Evolutionary conservation across 2,329 filamentous ascomycete genomes (phyloP), one percentile per base, ranked within the genome.

Genomic region (Phialophora expanda): DNA sequence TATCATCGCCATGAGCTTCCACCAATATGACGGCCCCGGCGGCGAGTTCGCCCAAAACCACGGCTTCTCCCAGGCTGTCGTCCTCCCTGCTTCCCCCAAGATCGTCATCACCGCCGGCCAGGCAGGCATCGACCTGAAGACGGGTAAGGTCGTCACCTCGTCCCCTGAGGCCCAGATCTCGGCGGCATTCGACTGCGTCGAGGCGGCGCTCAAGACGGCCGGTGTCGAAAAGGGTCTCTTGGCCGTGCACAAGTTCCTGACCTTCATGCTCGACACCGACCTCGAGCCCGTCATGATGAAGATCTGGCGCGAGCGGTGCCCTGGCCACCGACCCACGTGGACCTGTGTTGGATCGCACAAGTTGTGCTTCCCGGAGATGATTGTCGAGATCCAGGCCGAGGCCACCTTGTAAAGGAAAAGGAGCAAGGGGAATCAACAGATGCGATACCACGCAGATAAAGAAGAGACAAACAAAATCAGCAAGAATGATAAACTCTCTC

Each of bases 231-330:
- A 34, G 32, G 32, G 32, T 34, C 32, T 34, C 32, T 12, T 34
- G 28, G 54, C 11, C 11, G 54, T 56, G 28, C 54, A 56, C 54
- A 56, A 56, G 54, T 56, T 56, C 32, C 14, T 56, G 28, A 56
- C 54, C 28, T 56, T 56, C 28, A 56, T 56, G 54, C 32, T 38
- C 14, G 54, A 56, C 32, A 56, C 54, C 32, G 54, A 56, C 20
- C 54, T 56, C 30, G 54, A 56, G 32, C 54, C 54, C 26, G 32
- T 56, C 28, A 56, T 56, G 54, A 56, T 56, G 54, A 56, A 56
- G 54, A 56, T 56, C 32, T 56, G 54, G 54, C 54, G 54, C 26
- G 54, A 56, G 20, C 26, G 54, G 17, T 56, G 54, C 54, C 54
- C 54, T 9, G 54, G 54, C 14, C 54, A 56, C 54, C 54, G 54